phyloP scores from a whole-genome alignment of 208 protist genomes.

The Acanthamoeba triangularis region DNA sequence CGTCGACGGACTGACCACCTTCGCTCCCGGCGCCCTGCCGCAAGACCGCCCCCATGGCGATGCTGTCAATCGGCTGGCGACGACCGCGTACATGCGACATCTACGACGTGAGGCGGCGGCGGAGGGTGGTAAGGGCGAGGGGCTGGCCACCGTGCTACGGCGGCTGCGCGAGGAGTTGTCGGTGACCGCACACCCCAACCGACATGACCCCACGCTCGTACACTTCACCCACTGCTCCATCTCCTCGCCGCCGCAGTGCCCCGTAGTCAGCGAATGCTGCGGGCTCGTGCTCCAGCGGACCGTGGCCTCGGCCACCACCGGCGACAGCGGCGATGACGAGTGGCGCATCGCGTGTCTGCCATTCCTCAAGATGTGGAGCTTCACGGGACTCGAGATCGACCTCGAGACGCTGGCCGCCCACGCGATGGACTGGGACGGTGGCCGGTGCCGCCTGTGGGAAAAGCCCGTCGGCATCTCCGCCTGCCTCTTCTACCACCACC shows the following conservation, averaged over 20 bases:
- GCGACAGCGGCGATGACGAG: background rate
- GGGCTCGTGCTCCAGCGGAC: background rate
- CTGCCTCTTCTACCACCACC: background rate
- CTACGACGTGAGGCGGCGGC: background rate
- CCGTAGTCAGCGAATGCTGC: background rate
- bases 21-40: background rate
- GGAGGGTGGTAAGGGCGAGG: background rate
- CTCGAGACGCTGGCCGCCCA: background rate
- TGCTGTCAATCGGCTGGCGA: background rate
- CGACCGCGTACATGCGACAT: background rate
- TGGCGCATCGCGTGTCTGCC: background rate
- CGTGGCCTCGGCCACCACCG: too few species aligned
- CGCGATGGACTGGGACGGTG: background rate
- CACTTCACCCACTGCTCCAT: background rate
- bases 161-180: background rate
- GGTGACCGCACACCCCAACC: background rate
- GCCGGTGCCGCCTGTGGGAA: background rate
- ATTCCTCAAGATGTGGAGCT: slow-evolving; percentile 38
- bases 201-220: background rate
- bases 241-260: background rate
- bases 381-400: background rate
- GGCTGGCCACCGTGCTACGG: background rate
- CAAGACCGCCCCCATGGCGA: background rate
- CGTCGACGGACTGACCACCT: background rate
- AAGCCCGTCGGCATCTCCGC: slow-evolving; percentile 17